Base-by-base conservation (phyloP, 2,329 filamentous ascomycete species). In the Pyrenochaeta sp. region DNA sequence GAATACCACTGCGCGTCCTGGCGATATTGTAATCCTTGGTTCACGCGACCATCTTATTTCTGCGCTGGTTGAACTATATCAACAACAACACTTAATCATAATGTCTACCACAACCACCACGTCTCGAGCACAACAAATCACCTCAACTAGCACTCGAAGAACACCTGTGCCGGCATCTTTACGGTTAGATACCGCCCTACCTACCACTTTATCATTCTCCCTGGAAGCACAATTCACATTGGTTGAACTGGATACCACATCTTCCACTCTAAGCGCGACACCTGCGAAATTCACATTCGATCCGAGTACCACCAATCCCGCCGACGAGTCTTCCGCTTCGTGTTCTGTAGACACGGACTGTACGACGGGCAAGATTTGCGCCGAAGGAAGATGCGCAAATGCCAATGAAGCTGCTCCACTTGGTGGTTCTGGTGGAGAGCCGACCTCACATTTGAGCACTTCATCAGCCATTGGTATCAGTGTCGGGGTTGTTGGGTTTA, bases 401-500 rank as follows among this genome's bases (percentile, higher is more conserved):
- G 23, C 39, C 19, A 52, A 45, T 21, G 53, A 55, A 34, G 51
- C 52, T 32, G 54, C 58, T 15, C 56, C 60, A 10, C 49, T 62
- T 41, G 55, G 53, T 20, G 52, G 48, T 30, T 32, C 49, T n/a
- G 45, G 40, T 11, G 26, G 38, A 22, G 50, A 51, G 21, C 36
- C 56, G 36, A 59, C 51, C 13, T 51, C 53, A 7, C 48, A 43
- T 6, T 36, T 69, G 9, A 57, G 41, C 22, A 59, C 55, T 5
- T 53, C 38, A 7, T 44, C 53, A 15, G 59, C 62, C 6, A 54
- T 63, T 32, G 65, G 60, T 2, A 55, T 70, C 10, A 63, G 60
- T 2, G 53, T 65, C 8, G 65, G 60, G 11, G 55, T 60, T 11
- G 55, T 56, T 2, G 52, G 20, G 4, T 27, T 60, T 9, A 27